phyloP scores from a whole-genome alignment of 495 filamentous ascomycete species.

The Poronia punctata region DNA sequence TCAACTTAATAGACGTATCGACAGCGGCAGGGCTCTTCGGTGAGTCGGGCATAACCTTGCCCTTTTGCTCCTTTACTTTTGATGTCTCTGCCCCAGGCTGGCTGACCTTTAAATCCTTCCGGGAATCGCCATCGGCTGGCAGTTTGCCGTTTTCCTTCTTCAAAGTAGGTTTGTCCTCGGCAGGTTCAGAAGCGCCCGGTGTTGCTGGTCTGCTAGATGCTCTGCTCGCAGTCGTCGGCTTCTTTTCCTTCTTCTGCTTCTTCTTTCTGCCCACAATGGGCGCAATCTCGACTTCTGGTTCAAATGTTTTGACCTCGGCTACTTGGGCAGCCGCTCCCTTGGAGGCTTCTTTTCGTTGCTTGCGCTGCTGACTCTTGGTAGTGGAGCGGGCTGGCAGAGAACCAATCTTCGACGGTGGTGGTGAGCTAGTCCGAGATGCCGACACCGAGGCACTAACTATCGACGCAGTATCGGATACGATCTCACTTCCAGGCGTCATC shows the following conservation, averaged over 20 bases:
- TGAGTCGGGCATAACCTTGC: slow-evolving; percentile 15
- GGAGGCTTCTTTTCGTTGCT: slow-evolving; percentile 68
- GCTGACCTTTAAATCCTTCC: slow-evolving; percentile 2
- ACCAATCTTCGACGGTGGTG: slow-evolving; percentile 65
- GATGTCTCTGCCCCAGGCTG: slow-evolving; percentile 9
- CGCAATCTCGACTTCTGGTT: slow-evolving; percentile 56
- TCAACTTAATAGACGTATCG: slow-evolving; percentile 26
- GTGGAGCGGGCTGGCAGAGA: slow-evolving; percentile 70
- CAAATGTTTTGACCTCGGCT: slow-evolving; percentile 48
- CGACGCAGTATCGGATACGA: slow-evolving; percentile 69
- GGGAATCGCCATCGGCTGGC: neutral
- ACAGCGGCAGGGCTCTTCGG: slow-evolving; percentile 14
- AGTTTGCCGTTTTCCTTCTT: slow-evolving; percentile 11
- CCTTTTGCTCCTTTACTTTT: slow-evolving; percentile 12
- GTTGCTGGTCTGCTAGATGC: slow-evolving; percentile 28
- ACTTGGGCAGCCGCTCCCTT: slow-evolving; percentile 51
- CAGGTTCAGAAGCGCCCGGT: slow-evolving; percentile 11
- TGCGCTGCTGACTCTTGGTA: slow-evolving; percentile 87
- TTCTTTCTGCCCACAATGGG: slow-evolving; percentile 85
- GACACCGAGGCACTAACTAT: slow-evolving; percentile 74
- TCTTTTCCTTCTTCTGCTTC: slow-evolving; percentile 75
- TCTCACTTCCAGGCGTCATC: slow-evolving; percentile 71
- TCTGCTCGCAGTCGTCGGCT: slow-evolving; percentile 19
- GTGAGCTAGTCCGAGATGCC: slow-evolving; percentile 67
- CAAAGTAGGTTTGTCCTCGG: slow-evolving; percentile 8